Evolutionary conservation across 129 eudicot species (phyloP).

Genomic region (Helichrysum umbraculigerum): DNA sequence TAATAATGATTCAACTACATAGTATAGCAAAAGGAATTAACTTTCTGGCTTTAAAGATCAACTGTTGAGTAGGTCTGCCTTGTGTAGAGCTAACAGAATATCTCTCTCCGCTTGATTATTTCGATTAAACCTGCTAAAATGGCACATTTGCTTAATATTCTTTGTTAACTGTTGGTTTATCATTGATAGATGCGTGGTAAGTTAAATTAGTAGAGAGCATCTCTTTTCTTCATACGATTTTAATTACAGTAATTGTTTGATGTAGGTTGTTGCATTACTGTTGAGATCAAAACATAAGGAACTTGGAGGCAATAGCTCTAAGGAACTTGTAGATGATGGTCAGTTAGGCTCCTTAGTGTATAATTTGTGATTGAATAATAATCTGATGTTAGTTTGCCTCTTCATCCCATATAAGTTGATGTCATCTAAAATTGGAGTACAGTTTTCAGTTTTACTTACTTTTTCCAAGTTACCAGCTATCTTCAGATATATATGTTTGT

Average conservation of each 20-base stretch:
- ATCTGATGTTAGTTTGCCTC: slow-evolving; percentile 4
- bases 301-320: slow-evolving; percentile 38
- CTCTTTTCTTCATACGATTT: background rate
- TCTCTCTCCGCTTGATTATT: background rate
- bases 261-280: slow-evolving; percentile 79
- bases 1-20: background rate
- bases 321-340: slow-evolving; percentile 52
- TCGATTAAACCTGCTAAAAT: background rate
- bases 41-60: background rate
- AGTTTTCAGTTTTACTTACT: background rate
- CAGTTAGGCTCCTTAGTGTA: slow-evolving; percentile 21
- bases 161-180: background rate
- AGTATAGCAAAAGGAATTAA: background rate
- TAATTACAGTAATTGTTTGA: slow-evolving; percentile 15
- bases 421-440: slow-evolving; percentile 9
- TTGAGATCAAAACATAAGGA: slow-evolving; percentile 67
- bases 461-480: background rate
- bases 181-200: background rate
- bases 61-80: background rate
- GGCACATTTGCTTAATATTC: background rate
- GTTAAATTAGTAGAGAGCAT: background rate
- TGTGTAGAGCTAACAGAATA: background rate
- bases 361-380: background rate
- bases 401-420: slow-evolving; percentile 18
- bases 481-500: background rate